Percentiles rank a stretch among this genome's conserved stretches.
phyloP scores from a whole-genome alignment of 768 basidiomycete genomes.

The Kwoniella bestiolae region DNA sequence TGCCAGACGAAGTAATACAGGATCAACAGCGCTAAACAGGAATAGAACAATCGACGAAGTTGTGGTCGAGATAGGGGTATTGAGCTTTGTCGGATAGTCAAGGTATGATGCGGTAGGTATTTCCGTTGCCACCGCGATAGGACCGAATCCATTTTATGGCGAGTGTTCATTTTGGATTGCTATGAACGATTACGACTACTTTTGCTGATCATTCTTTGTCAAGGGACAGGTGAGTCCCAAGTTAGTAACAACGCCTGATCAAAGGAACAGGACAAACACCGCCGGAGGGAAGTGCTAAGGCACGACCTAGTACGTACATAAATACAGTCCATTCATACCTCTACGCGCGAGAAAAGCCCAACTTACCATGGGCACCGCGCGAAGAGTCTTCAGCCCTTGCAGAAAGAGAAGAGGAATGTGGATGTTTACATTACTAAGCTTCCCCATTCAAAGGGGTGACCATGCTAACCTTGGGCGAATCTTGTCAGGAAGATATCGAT shows the following conservation, averaged over 20 bases:
- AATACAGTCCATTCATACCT: too few species aligned
- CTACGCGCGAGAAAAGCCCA: too few species aligned
- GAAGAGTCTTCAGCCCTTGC: too few species aligned
- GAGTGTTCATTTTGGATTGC: neutral
- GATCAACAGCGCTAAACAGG: neutral
- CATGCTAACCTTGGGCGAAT: too few species aligned
- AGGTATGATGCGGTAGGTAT: constrained; percentile 2
- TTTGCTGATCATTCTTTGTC: neutral
- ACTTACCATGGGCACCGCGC: too few species aligned
- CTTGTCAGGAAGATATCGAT: too few species aligned
- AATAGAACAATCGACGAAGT: neutral
- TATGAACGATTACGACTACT: neutral
- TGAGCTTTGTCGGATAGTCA: neutral
- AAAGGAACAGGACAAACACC: neutral
- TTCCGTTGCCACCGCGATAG: neutral
- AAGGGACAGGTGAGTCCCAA: neutral
- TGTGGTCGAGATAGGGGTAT: neutral
- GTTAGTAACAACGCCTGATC: neutral
- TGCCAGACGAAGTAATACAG: neutral
- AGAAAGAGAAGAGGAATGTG: too few species aligned
- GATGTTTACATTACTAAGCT: too few species aligned
- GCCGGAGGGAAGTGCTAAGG: too few species aligned
- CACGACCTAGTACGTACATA: too few species aligned
- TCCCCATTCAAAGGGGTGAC: too few species aligned
- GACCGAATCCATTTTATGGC: too few species aligned